phyloP scores from a whole-genome alignment of 2,329 filamentous ascomycete species.

The Microdochium bolleyi region DNA sequence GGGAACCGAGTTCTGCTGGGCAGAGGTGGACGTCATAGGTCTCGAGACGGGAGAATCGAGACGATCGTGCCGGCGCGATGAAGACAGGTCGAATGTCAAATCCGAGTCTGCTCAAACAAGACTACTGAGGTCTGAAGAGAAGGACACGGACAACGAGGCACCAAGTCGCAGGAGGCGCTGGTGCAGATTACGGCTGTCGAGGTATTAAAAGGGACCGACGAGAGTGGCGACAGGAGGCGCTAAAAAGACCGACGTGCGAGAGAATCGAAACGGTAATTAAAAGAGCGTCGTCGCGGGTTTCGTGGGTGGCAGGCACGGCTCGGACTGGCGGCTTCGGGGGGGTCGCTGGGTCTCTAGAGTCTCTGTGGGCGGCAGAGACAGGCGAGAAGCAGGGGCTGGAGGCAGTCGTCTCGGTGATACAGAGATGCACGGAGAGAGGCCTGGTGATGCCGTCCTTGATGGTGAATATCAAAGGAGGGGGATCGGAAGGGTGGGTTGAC shows the following conservation, averaged over 20 bases:
- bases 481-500: neutral
- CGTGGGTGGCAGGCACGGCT: neutral
- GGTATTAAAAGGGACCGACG: neutral
- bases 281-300: neutral
- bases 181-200: neutral
- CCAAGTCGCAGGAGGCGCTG: too few relatives aligned
- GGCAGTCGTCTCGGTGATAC: neutral
- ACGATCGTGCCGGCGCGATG: slow-evolving; percentile 5
- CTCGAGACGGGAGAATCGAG: slow-evolving; percentile 14
- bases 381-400: neutral
- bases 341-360: neutral
- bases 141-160: too few relatives aligned
- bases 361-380: neutral
- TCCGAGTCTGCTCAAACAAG: slow-evolving; percentile 2
- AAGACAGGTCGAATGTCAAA: slow-evolving; percentile 9
- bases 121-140: neutral
- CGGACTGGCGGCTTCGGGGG: neutral
- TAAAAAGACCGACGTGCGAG: neutral
- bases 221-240: neutral
- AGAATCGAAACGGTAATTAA: neutral
- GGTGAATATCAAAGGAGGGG: neutral
- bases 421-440: neutral
- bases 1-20: slow-evolving; percentile 38
- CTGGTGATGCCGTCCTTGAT: neutral
- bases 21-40: slow-evolving; percentile 56